Conservation (phyloP, 257 asterid species). For the Solanum pimpinellifolium region DNA sequence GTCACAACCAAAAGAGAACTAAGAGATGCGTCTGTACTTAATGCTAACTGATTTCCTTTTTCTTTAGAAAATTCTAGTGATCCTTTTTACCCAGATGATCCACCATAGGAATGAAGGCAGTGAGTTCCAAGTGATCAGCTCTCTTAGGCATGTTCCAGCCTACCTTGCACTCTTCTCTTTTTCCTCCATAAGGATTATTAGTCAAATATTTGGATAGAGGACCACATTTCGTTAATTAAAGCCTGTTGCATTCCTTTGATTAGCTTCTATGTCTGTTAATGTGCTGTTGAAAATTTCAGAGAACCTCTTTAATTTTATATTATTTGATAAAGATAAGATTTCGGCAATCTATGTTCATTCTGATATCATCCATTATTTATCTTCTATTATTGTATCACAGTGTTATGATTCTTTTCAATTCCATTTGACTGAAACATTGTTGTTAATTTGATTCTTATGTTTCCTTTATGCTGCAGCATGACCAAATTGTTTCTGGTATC, state of each 20-base stretch:
- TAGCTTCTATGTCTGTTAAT: neutral
- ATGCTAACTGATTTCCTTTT: neutral
- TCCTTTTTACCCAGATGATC: neutral
- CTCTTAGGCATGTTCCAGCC: neutral
- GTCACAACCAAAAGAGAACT: neutral
- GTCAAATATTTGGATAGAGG: neutral
- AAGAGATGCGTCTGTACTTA: neutral
- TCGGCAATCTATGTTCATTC: neutral
- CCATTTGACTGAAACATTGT: neutral
- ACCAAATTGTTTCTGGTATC: conserved; percentile 93
- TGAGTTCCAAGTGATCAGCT: neutral
- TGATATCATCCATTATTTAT: neutral
- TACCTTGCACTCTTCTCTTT: neutral
- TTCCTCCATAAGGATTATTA: neutral
- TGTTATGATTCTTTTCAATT: neutral
- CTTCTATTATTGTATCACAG: neutral
- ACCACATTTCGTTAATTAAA: neutral
- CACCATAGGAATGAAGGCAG: neutral
- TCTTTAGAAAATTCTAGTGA: neutral
- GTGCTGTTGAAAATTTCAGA: neutral
- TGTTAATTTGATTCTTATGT: conserved; percentile 3
- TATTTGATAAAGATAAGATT: neutral
- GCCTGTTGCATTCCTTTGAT: neutral
- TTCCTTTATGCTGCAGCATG: conserved; percentile 62
- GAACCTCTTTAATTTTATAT: neutral